A percentile compares a stretch with the other conserved stretches of the same genome.
Conservation (phyloP, 148 eudicot species). For the Vaccinium myrtillus region DNA sequence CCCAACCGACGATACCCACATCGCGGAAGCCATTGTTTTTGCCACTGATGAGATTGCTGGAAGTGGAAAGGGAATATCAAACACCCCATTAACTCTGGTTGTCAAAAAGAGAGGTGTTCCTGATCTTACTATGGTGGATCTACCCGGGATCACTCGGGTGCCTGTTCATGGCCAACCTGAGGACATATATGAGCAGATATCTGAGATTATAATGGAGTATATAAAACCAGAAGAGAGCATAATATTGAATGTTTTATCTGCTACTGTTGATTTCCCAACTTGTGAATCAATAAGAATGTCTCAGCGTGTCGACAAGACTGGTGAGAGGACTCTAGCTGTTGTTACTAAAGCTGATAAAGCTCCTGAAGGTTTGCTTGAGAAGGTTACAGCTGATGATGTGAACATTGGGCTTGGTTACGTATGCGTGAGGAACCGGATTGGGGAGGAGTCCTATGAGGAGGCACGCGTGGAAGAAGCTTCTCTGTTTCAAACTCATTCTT, state of each 20-base stretch:
- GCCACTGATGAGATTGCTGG: neutral
- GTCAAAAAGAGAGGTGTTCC: conserved; percentile 35
- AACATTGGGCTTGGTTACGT: conserved; percentile 25
- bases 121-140: conserved; percentile 50
- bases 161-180: conserved; percentile 52
- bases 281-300: conserved; percentile 33
- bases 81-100: conserved; percentile 25
- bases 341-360: conserved; percentile 16
- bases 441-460: conserved; percentile 22
- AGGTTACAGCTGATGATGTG: conserved; percentile 26
- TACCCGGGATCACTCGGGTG: conserved; percentile 50
- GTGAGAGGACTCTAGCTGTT: conserved; percentile 21
- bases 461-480: conserved; percentile 11
- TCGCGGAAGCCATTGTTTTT: conserved; percentile 13
- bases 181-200: conserved; percentile 44
- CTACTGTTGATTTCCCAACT: conserved; percentile 41
- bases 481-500: conserved; percentile 15
- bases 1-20: conserved; percentile 11
- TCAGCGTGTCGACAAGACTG: neutral
- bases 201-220: conserved; percentile 42
- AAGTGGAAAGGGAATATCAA: neutral
- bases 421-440: conserved; percentile 26
- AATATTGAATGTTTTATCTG: conserved; percentile 36
- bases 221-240: conserved; percentile 43
- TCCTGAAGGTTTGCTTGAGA: conserved; percentile 37